These are phyloP conservation scores for Manihot esculenta DNA, from an alignment of 441 rosid genomes.

Conservation along the genomic window DNA sequence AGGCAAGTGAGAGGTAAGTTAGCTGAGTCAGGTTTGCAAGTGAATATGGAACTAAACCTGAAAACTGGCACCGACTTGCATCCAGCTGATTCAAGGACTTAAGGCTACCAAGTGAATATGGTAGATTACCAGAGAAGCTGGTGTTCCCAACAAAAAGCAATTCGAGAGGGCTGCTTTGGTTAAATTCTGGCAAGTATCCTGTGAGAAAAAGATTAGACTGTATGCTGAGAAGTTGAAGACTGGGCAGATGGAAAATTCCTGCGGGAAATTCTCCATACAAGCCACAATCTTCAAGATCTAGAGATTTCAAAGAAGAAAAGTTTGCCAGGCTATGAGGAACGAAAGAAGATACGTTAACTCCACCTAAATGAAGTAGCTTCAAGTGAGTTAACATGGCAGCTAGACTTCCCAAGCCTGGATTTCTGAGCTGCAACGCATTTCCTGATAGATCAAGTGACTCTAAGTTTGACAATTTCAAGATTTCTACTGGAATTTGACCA, in stretches of 20 bases:
- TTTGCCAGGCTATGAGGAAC: background rate
- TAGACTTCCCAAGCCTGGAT: background rate
- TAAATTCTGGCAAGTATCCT: conserved; percentile 1
- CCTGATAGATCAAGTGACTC: background rate
- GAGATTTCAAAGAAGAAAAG: conserved; percentile 12
- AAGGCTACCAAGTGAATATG: conserved; percentile 13
- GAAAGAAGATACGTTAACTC: background rate
- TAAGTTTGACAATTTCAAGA: no score
- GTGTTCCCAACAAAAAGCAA: background rate
- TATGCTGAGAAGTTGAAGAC: conserved; percentile 16
- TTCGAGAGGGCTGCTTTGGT: background rate
- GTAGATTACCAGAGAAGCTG: conserved; percentile 8
- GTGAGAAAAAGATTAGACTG: no score
- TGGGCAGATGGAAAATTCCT: conserved; percentile 15
- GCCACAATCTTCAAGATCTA: background rate
- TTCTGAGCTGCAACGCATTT: background rate
- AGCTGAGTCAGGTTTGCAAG: background rate
- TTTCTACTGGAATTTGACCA: background rate
- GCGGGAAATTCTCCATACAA: background rate
- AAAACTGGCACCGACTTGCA: background rate
- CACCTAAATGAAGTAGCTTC: background rate
- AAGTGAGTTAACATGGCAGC: background rate
- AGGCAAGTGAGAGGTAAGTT: conserved; percentile 11
- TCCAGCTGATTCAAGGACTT: background rate
- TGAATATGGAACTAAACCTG: conserved; percentile 10